phyloP scores from a whole-genome alignment of 148 eudicot genomes.

The Vaccinium macrocarpon region DNA sequence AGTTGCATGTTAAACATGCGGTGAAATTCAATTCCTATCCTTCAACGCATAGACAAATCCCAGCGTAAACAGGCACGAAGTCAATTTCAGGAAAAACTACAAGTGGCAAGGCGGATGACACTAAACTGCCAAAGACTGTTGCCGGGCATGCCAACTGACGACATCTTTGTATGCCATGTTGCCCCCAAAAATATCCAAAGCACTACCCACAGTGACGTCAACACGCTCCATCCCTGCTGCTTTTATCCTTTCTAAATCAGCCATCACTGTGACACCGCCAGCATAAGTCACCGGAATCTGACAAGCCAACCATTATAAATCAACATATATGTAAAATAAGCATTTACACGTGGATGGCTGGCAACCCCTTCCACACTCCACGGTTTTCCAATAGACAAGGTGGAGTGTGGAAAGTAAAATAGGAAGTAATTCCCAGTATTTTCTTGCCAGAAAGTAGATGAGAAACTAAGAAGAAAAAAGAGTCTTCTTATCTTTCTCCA shows the following conservation, averaged over 20 bases:
- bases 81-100: background rate
- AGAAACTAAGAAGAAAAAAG: background rate
- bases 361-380: background rate
- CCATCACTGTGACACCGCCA: constrained; percentile 82
- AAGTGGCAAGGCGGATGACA: background rate
- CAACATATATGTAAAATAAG: background rate
- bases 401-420: background rate
- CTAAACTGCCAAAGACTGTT: constrained; percentile 41
- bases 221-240: constrained; percentile 75
- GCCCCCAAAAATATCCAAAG: constrained; percentile 91
- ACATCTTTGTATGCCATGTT: constrained; percentile 74
- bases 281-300: constrained; percentile 98
- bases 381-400: background rate
- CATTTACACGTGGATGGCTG: too few species aligned
- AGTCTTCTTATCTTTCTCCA: background rate
- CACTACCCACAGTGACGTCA: constrained; percentile 95
- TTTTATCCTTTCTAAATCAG: constrained; percentile 80
- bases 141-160: constrained; percentile 72
- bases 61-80: background rate
- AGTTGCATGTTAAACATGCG: background rate
- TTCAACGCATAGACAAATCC: background rate
- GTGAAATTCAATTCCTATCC: constrained; percentile 7
- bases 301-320: constrained; percentile 14
- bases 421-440: background rate
- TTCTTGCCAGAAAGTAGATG: background rate